These are phyloP conservation scores for Aspergillus panamensis DNA, from an alignment of 495 filamentous ascomycete species.

Conservation along the genomic window DNA sequence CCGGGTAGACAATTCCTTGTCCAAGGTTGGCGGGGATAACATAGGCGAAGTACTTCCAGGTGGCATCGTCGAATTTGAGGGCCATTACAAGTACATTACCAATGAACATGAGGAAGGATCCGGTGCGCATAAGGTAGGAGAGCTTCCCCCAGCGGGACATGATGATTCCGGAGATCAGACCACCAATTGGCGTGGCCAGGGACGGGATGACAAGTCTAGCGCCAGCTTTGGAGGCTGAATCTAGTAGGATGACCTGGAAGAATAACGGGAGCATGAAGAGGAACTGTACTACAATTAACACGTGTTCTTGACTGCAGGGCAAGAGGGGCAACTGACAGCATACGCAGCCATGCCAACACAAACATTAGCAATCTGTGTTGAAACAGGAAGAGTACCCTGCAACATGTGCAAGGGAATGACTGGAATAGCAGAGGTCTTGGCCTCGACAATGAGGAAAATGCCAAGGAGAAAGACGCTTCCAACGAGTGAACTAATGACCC, in stretches of 20 bases:
- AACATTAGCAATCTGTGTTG: conserved; percentile 57
- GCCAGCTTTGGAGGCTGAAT: conserved; percentile 59
- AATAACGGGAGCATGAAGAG: conserved; percentile 63
- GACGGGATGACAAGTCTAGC: conserved; percentile 58
- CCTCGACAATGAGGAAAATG: conserved; percentile 52
- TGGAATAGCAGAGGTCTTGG: conserved; percentile 56
- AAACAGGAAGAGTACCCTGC: conserved; percentile 47
- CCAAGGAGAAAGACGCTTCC: conserved; percentile 49
- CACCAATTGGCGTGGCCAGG: conserved; percentile 58
- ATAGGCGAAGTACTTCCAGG: conserved; percentile 62
- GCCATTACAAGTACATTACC: conserved; percentile 56
- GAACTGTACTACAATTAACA: conserved; percentile 40
- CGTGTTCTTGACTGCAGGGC: not conserved
- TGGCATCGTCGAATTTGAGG: conserved; percentile 52
- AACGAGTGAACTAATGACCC: conserved; percentile 52
- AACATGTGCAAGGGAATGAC: conserved; percentile 59
- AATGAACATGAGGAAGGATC: conserved; percentile 56
- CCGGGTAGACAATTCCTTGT: conserved; percentile 61
- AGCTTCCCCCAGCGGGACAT: conserved; percentile 65
- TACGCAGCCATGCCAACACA: conserved; percentile 61
- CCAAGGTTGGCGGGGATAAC: conserved; percentile 63
- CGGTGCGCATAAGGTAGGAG: conserved; percentile 50
- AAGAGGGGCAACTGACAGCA: conserved; percentile 44
- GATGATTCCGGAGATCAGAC: conserved; percentile 56
- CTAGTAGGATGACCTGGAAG: conserved; percentile 60